These are phyloP conservation scores for Fennellomyces sp. DNA, from an alignment of 371 early-diverging fungal species.

Conservation along the genomic window DNA sequence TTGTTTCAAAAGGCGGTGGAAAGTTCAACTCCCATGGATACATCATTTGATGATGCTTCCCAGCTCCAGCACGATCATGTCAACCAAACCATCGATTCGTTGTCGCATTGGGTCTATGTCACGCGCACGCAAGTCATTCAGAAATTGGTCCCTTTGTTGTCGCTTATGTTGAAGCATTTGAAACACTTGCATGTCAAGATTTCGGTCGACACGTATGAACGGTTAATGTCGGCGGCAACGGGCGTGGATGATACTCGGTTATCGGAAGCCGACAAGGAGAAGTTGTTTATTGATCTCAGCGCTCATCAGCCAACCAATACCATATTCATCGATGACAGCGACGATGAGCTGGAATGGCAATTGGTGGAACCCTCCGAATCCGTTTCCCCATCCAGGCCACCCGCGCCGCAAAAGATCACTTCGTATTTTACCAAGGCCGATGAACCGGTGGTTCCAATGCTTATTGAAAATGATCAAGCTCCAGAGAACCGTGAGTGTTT, in stretches of 20 bases:
- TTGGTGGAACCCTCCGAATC: conserved; percentile 9
- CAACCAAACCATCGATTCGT: conserved; percentile 23
- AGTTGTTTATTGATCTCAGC: conserved; percentile 31
- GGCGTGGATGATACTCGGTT: conserved; percentile 34
- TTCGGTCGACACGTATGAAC: conserved; percentile 36
- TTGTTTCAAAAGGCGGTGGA: conserved; percentile 26
- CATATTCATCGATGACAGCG: conserved; percentile 47
- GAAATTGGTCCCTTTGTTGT: conserved; percentile 31
- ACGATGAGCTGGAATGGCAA: conserved; percentile 44
- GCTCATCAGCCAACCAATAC: conserved; percentile 42
- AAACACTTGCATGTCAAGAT: conserved; percentile 32
- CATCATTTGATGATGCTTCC: conserved; percentile 1
- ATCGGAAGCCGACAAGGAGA: conserved; percentile 23
- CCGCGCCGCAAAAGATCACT: conserved; percentile 14
- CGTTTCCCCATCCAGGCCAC: neutral
- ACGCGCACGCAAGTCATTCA: conserved; percentile 39
- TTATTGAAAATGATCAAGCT: too few relatives aligned
- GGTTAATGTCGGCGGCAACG: conserved; percentile 43
- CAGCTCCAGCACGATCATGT: conserved; percentile 16
- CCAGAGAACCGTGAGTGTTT: too few relatives aligned
- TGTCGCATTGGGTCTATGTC: conserved; percentile 53
- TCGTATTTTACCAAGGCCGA: conserved; percentile 11
- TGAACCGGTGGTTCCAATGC: too few relatives aligned
- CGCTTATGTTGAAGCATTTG: conserved; percentile 22
- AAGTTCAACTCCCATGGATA: conserved; percentile 5